Evolutionary conservation across 2,329 filamentous ascomycete species (phyloP).

Genomic region (Pseudogymnoascus sp.): DNA sequence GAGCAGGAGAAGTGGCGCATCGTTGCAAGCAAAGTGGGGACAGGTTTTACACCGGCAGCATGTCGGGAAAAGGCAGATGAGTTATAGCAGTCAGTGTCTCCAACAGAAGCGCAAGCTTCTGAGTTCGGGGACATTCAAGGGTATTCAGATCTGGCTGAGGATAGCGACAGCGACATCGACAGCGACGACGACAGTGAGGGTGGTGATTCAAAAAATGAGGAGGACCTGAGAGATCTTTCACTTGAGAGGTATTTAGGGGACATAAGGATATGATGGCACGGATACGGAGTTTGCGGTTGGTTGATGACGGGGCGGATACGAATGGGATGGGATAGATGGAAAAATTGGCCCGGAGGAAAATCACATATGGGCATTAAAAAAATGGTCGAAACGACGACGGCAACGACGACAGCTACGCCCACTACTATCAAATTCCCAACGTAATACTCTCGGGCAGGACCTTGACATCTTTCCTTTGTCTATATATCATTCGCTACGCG

Average conservation of each 20-base stretch:
- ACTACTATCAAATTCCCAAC: neutral
- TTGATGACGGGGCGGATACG: neutral
- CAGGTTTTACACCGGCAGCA: slow-evolving; percentile 77
- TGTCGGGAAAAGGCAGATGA: slow-evolving; percentile 57
- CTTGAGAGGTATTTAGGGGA: slow-evolving; percentile 1
- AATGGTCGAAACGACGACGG: neutral
- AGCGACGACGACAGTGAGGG: neutral
- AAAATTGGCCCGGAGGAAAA: slow-evolving; percentile 5
- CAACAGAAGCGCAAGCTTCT: slow-evolving; percentile 28
- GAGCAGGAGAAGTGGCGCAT: slow-evolving; percentile 91
- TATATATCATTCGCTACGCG: slow-evolving; percentile 5
- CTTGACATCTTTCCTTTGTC: slow-evolving; percentile 2
- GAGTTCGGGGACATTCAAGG: slow-evolving; percentile 25
- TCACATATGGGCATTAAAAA: neutral
- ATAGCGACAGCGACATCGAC: neutral
- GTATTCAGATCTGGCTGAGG: slow-evolving; percentile 1
- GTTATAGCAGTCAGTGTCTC: slow-evolving; percentile 30
- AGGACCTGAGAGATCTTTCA: neutral
- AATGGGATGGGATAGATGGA: slow-evolving; percentile 1
- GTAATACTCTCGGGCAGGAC: slow-evolving; percentile 4
- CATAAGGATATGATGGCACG: neutral
- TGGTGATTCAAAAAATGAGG: neutral
- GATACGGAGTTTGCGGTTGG: neutral
- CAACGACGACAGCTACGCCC: slow-evolving; percentile 3
- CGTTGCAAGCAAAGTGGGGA: slow-evolving; percentile 82